Evolutionary conservation across 176 grass and related monocot species (phyloP).

Genomic region (Ensete glaucum): DNA sequence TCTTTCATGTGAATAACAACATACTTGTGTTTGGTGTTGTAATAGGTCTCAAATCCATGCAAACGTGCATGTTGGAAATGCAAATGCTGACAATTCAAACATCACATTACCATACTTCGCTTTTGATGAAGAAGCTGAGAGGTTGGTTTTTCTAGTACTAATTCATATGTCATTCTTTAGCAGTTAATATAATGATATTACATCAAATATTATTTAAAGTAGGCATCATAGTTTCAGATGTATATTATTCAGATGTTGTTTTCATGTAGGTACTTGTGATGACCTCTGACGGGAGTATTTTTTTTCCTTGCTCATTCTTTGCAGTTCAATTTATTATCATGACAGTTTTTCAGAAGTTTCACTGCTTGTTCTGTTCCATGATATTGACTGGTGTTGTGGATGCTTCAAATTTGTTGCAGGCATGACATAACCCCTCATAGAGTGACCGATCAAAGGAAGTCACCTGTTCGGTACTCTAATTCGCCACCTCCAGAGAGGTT

Average conservation of each 20-base stretch:
- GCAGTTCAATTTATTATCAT: too few species aligned
- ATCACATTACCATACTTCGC: slow-evolving; percentile 41
- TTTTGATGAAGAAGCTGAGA: slow-evolving; percentile 27
- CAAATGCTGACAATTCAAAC: slow-evolving; percentile 46
- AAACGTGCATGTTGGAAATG: slow-evolving; percentile 32
- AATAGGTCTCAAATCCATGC: slow-evolving; percentile 2
- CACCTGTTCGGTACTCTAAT: slow-evolving; percentile 16
- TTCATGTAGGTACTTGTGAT: too few species aligned
- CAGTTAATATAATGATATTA: background rate
- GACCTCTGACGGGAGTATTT: too few species aligned
- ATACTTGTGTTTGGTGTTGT: too few species aligned
- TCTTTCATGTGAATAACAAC: too few species aligned
- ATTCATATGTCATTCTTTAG: slow-evolving; percentile 1
- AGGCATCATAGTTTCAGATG: background rate
- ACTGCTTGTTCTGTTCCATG: too few species aligned
- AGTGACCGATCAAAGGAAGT: slow-evolving; percentile 18
- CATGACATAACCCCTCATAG: background rate
- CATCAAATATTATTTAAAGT: background rate
- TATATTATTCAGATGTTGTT: background rate
- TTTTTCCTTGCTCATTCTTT: too few species aligned
- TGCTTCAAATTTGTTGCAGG: background rate
- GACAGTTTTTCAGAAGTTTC: too few species aligned
- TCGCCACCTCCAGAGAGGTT: slow-evolving; percentile 29
- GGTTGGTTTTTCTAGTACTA: slow-evolving; percentile 9
- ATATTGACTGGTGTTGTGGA: background rate